Evolutionary conservation across 2,329 filamentous ascomycete genomes (phyloP), one percentile per base, ranked within the genome.

Genomic region (Anthostomella pinea): DNA sequence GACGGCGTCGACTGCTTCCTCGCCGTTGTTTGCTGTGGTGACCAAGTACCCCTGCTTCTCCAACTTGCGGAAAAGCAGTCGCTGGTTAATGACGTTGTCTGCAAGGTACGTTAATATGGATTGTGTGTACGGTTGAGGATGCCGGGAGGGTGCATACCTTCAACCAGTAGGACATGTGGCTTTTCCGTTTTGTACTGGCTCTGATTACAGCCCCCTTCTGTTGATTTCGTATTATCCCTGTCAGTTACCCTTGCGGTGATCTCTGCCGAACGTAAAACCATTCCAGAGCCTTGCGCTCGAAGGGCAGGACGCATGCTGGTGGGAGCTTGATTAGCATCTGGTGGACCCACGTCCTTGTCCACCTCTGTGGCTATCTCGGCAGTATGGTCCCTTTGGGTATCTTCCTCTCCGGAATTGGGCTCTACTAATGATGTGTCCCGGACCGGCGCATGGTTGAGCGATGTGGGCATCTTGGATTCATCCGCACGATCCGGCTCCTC

Each of bases 401-500:
- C 23, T 34, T 39, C 30, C 17, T 32, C 16, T 8, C 18, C 37
- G 20, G 32, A 35, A 33, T 38, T 49, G 30, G 31, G 35, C 33
- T 30, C 37, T 33, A 24, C 17, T 31, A 24, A 35, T 35, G 35
- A 33, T 32, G 30, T 38, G 7, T 34, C 18, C 11, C 16, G 8
- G 34, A 22, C 22, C 22, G 15, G 19, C 30, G 24, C 17, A 31
- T 27, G 8, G 14, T 27, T 6, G 13, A 27, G 25, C 25, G 25
- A 27, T 14, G 8, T 8, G 6, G 25, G 25, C 25, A 27, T 14
- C 25, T 27, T 14, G 6, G 8, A 6, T 27, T 8, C 8, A 6
- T 27, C 25, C 9, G 13, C 13, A 8, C 6, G 6, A 6, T 27
- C 13, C 8, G 25, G 25, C 13, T 8, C 8, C 13, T 6, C 25